phyloP scores from a whole-genome alignment of 805 yeast genomes.

The Metschnikowia borealis region DNA sequence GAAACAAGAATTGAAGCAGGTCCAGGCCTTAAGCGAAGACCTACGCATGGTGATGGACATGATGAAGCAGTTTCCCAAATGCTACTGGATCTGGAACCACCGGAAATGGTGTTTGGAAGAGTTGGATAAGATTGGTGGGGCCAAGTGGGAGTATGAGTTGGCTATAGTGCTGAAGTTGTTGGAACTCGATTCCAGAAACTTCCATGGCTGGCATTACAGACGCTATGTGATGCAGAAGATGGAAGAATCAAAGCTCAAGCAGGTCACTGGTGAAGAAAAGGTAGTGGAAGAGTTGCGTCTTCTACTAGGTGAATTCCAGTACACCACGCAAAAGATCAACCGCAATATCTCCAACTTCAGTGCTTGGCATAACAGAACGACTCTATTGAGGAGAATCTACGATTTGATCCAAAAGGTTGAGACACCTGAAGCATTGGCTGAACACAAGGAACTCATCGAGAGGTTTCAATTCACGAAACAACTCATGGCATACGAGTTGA shows the following conservation, averaged over 20 bases:
- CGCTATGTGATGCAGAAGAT: constrained; percentile 55
- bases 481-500: constrained; percentile 56
- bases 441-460: constrained; percentile 11
- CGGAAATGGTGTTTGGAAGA: constrained; percentile 69
- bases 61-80: constrained; percentile 71
- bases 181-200: constrained; percentile 74
- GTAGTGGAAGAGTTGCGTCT: neutral
- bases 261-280: neutral
- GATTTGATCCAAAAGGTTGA: constrained; percentile 8
- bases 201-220: constrained; percentile 95
- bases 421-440: neutral
- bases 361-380: constrained; percentile 91
- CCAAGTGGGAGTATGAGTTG: constrained; percentile 71
- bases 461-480: constrained; percentile 27
- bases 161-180: constrained; percentile 64
- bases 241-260: constrained; percentile 20
- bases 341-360: constrained; percentile 87
- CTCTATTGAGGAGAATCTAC: constrained; percentile 55
- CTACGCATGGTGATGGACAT: constrained; percentile 55
- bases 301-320: constrained; percentile 58
- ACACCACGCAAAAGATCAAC: constrained; percentile 75
- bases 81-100: constrained; percentile 97
- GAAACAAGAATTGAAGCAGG: constrained; percentile 6
- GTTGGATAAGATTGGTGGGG: constrained; percentile 42
- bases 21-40: constrained; percentile 46